Percentiles rank a stretch among this genome's conserved stretches.
phyloP scores from a whole-genome alignment of 805 yeast species.

The Pichia sporocuriosa region DNA sequence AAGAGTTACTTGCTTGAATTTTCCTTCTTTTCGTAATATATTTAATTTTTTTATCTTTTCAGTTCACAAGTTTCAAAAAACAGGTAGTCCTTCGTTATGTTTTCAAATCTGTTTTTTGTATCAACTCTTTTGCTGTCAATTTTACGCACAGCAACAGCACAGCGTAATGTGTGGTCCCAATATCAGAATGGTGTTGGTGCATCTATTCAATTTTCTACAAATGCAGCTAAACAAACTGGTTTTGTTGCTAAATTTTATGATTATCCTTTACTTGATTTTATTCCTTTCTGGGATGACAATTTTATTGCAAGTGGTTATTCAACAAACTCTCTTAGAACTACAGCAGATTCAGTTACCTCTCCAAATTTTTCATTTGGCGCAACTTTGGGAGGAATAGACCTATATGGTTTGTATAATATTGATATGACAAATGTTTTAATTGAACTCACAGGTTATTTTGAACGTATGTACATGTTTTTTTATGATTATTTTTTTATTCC shows the following conservation, averaged over 20 bases:
- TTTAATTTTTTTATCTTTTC: no score
- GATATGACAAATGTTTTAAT: conserved; percentile 4
- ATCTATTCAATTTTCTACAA: neutral
- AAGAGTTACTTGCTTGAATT: no score
- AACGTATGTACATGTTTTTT: conserved; percentile 7
- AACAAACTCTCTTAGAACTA: neutral
- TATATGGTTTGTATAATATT: conserved; percentile 6
- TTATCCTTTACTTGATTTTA: conserved; percentile 1
- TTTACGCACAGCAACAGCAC: neutral
- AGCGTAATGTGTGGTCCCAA: conserved; percentile 5
- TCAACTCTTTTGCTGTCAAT: conserved; percentile 4
- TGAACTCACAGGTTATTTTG: conserved; percentile 14
- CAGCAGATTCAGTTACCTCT: conserved; percentile 4
- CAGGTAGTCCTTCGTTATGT: no score
- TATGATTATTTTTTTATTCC: conserved; percentile 2
- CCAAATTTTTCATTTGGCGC: conserved; percentile 5
- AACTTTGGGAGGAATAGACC: neutral
- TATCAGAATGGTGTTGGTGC: conserved; percentile 6
- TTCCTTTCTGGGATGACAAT: conserved; percentile 1
- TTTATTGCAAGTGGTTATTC: conserved; percentile 3
- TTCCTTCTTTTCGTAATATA: no score
- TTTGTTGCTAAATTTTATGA: neutral
- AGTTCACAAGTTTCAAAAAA: no score
- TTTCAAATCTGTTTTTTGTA: conserved; percentile 6
- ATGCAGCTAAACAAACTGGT: conserved; percentile 1